Evolutionary conservation across 495 filamentous ascomycete species (phyloP).

Genomic region (Sporormia fimetaria): DNA sequence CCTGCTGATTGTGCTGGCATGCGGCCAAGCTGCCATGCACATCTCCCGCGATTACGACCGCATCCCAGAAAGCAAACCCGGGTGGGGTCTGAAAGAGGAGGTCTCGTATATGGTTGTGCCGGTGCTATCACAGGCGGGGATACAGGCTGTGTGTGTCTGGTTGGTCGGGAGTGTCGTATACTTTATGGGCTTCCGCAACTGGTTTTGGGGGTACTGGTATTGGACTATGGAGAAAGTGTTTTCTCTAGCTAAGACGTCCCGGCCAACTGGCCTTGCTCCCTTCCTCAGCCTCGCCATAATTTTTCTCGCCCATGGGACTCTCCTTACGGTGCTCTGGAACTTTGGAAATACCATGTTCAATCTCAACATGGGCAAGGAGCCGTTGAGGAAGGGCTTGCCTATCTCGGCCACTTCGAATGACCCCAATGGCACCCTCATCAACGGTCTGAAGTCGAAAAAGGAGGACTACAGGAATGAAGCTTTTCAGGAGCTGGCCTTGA

Average conservation of each 20-base stretch:
- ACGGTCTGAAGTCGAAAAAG: slow-evolving; percentile 68
- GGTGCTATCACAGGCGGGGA: neutral
- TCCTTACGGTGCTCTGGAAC: slow-evolving; percentile 64
- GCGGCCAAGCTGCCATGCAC: slow-evolving; percentile 58
- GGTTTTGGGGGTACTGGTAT: slow-evolving; percentile 13
- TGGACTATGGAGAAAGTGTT: slow-evolving; percentile 1
- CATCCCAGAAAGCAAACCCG: slow-evolving; percentile 36
- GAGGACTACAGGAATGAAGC: slow-evolving; percentile 59
- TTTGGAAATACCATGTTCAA: slow-evolving; percentile 65
- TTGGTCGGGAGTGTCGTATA: slow-evolving; percentile 13
- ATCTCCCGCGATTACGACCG: slow-evolving; percentile 64
- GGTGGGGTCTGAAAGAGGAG: slow-evolving; percentile 51
- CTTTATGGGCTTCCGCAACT: slow-evolving; percentile 10
- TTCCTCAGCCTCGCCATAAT: slow-evolving; percentile 40
- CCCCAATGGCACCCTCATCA: slow-evolving; percentile 81
- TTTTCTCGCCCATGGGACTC: slow-evolving; percentile 50
- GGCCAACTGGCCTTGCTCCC: slow-evolving; percentile 35
- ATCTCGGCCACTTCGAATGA: slow-evolving; percentile 75
- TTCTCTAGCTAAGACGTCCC: slow-evolving; percentile 39
- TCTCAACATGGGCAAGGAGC: slow-evolving; percentile 63
- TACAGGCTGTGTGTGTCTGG: neutral
- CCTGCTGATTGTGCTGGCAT: slow-evolving; percentile 54
- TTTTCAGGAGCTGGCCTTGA: slow-evolving; percentile 79
- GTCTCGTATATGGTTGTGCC: slow-evolving; percentile 9
- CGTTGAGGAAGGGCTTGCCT: slow-evolving; percentile 71